Evolutionary conservation across 768 basidiomycete species (phyloP), one percentile per base, ranked within the genome.

Genomic region (Amanita inopinata): DNA sequence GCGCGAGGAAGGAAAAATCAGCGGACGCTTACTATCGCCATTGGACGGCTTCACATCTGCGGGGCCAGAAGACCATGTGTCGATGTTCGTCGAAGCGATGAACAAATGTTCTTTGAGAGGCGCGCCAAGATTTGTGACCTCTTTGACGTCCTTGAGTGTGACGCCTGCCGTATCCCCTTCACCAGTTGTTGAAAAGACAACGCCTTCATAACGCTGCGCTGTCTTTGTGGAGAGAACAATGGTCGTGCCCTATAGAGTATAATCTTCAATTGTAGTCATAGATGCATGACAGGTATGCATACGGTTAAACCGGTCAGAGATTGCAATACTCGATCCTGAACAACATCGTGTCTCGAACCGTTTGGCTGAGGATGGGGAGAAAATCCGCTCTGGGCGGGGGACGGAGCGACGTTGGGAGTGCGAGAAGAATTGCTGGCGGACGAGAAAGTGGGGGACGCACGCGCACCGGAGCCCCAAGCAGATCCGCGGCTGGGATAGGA

Each of bases 201-300:
- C 76, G 43, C 86, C 87, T 56, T 89, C 83, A 58, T 77, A 82
- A 49, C 83, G 83, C 52, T 76, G 70, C 24, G 69, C 65, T 10
- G 79, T 70, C 71, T 84, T 85, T 33, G 81, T 83, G 17, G 61
- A 57, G 46, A 90, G 70, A n/a, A 84, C 83, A 53, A 90, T 69
- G 27, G 82, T 85, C 4, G 82, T 85, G 30, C 87, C 85, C 86
- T 83, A 52, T 49, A 3, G 20, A 45, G 24, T 12, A 10, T 33
- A 30, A 15, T 36, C 33, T 33, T 19, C 17, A 33, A 40, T 15
- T 33, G 33, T 20, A 45, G 25, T 24, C 44, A 27, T 20, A 7
- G 40, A 34, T 42, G 32, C 11, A 42, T 33, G 38, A 23, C 37
- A 25, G 40, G 20, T 20, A 40, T 28, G 73, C 83, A 56, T 49